Evolutionary conservation across 805 yeast genomes (phyloP).

Genomic region (Metschnikowia lochheadii): DNA sequence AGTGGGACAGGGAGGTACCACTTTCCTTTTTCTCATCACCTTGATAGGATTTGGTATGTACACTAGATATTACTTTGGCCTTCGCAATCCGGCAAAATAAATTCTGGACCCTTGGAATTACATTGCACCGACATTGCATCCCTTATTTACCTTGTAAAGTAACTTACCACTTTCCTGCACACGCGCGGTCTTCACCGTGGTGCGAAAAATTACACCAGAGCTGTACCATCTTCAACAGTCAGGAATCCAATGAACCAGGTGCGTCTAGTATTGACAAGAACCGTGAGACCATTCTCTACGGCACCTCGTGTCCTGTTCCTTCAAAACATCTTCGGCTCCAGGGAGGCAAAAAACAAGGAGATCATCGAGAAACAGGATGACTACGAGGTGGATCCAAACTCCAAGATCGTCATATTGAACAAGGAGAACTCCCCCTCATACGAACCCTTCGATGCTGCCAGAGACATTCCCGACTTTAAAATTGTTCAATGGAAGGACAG

Average conservation of each 20-base stretch:
- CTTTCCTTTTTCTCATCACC: background rate
- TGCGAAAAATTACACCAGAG: conserved; percentile 4
- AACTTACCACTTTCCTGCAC: background rate
- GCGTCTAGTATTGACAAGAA: conserved; percentile 2
- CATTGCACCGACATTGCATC: too few relatives aligned
- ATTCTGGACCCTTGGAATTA: background rate
- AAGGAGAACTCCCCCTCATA: conserved; percentile 31
- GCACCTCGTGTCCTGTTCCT: conserved; percentile 22
- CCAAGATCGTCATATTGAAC: conserved; percentile 34
- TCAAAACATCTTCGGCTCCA: conserved; percentile 32
- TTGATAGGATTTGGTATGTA: background rate
- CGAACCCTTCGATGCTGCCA: conserved; percentile 23
- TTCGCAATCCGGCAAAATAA: background rate
- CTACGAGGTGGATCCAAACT: conserved; percentile 28
- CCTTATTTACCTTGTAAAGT: background rate
- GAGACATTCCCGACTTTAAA: conserved; percentile 34
- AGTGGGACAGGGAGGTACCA: background rate
- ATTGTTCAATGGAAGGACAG: conserved; percentile 35
- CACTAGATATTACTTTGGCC: background rate
- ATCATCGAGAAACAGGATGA: conserved; percentile 38
- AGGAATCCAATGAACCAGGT: conserved; percentile 2
- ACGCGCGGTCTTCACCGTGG: background rate
- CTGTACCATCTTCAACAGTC: background rate
- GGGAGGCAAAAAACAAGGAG: conserved; percentile 30
- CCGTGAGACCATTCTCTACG: conserved; percentile 7